A percentile compares a stretch with the other conserved stretches of the same genome.
phyloP scores from a whole-genome alignment of 2,329 filamentous ascomycete genomes.

The Nannizziopsis barbatae region DNA sequence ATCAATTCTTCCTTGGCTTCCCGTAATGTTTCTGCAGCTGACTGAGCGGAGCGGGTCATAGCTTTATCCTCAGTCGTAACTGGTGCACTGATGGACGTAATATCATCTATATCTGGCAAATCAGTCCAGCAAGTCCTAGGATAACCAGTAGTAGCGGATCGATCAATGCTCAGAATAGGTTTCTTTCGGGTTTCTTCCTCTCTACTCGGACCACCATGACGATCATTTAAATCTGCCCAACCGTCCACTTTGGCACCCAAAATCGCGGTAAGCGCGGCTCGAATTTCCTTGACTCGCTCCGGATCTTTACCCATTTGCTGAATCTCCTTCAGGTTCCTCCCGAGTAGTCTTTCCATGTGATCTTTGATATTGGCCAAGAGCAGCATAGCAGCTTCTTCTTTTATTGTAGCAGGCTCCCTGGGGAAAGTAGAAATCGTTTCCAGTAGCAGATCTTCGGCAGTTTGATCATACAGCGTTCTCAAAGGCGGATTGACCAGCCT shows the following conservation, averaged over 20 bases:
- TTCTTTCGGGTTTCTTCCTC: conserved; percentile 31
- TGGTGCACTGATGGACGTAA: conserved; percentile 29
- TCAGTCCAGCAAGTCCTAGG: conserved; percentile 35
- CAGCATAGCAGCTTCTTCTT: conserved; percentile 38
- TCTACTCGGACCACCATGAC: conserved; percentile 9
- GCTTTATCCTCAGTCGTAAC: conserved; percentile 37
- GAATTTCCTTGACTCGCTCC: conserved; percentile 36
- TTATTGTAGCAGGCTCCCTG: conserved; percentile 34
- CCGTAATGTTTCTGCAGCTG: conserved; percentile 40
- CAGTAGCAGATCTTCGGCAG: conserved; percentile 33
- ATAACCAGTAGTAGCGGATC: conserved; percentile 31
- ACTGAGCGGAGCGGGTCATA: conserved; percentile 38
- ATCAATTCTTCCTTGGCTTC: conserved; percentile 43
- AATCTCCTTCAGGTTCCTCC: conserved; percentile 34
- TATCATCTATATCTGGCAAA: conserved; percentile 34
- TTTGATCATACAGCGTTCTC: conserved; percentile 34
- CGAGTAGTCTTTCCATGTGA: conserved; percentile 39
- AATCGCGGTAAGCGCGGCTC: conserved; percentile 34
- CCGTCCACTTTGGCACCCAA: conserved; percentile 36
- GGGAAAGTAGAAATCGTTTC: conserved; percentile 37
- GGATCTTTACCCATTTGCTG: conserved; percentile 38
- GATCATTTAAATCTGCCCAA: conserved; percentile 32
- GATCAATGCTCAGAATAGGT: conserved; percentile 33
- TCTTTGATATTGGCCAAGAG: conserved; percentile 40
- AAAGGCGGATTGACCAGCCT: conserved; percentile 34